phyloP scores from a whole-genome alignment of 768 basidiomycete species.

The Hysterangium stoloniferum region DNA sequence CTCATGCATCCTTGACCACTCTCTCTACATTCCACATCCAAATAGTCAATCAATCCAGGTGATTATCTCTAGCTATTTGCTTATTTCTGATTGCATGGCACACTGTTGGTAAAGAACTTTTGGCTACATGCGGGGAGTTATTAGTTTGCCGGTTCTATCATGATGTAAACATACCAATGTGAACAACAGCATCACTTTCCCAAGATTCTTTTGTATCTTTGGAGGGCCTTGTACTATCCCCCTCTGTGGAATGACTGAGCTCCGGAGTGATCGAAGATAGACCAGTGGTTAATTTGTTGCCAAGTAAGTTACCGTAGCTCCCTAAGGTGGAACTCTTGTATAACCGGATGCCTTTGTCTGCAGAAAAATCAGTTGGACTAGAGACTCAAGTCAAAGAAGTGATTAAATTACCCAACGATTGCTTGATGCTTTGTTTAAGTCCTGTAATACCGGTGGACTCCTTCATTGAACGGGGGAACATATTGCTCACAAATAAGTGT shows the following conservation, averaged over 20 bases:
- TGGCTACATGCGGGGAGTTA: constrained; percentile 23
- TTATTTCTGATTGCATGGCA: constrained; percentile 47
- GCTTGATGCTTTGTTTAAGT: constrained; percentile 63
- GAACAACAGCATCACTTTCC: constrained; percentile 39
- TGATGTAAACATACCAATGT: constrained; percentile 33
- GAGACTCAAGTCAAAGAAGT: neutral
- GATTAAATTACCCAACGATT: constrained; percentile 55
- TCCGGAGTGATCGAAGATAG: constrained; percentile 9
- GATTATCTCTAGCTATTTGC: constrained; percentile 44
- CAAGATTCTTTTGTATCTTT: constrained; percentile 32
- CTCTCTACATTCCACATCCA: constrained; percentile 84
- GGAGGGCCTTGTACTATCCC: neutral
- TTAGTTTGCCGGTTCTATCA: neutral
- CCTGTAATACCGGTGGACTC: constrained; percentile 36
- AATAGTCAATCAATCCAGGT: constrained; percentile 60
- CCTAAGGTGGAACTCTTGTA: constrained; percentile 57
- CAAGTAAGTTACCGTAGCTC: constrained; percentile 29
- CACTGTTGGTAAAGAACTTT: constrained; percentile 47
- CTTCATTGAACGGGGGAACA: constrained; percentile 9
- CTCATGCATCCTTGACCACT: constrained; percentile 74
- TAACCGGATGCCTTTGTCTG: constrained; percentile 48
- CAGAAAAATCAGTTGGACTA: neutral
- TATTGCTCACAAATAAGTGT: constrained; percentile 3
- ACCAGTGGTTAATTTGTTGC: constrained; percentile 19
- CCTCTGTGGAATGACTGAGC: neutral